Evolutionary conservation across 768 basidiomycete species (phyloP).

Genomic region (Trametes meyenii): DNA sequence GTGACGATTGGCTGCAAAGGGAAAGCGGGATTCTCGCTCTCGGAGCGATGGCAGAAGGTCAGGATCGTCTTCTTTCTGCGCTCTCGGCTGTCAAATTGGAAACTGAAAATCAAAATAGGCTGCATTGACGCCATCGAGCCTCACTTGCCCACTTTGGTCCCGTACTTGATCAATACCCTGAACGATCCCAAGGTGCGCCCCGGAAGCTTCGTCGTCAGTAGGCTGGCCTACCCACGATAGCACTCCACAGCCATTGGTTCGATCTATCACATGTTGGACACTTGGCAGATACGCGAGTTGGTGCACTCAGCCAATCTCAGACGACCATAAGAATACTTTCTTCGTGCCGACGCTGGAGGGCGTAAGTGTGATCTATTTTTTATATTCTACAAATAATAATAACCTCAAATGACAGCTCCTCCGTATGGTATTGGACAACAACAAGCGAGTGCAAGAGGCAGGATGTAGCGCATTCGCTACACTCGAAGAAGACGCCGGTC

Average conservation of each 20-base stretch:
- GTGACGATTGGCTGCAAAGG: constrained; percentile 87
- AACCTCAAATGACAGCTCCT: constrained; percentile 65
- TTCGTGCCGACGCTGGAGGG: constrained; percentile 99
- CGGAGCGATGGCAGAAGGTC: constrained; percentile 98
- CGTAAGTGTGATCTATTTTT: constrained; percentile 50
- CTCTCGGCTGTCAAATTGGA: not conserved
- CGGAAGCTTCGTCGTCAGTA: not conserved
- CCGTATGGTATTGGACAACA: constrained; percentile 96
- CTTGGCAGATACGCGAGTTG: constrained; percentile 98
- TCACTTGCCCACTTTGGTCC: constrained; percentile 90
- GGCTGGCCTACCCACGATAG: not conserved
- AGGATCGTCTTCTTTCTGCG: constrained; percentile 25
- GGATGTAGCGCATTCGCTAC: constrained; percentile 99
- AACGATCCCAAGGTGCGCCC: constrained; percentile 83
- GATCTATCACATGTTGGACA: constrained; percentile 99
- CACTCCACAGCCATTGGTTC: constrained; percentile 78
- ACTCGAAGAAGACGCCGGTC: constrained; percentile 94
- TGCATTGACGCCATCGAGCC: constrained; percentile 96
- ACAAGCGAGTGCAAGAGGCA: constrained; percentile 99
- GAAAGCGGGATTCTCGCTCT: constrained; percentile 96
- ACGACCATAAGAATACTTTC: constrained; percentile 86
- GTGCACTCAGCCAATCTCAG: constrained; percentile 84
- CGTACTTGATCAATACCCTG: constrained; percentile 88
- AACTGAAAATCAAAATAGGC: constrained; percentile 48
- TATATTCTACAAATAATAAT: not conserved